Evolutionary conservation across 192 early-diverging fungal species (phyloP), one percentile per base, ranked within the genome.

Genomic region (Gaertneriomyces semiglobifer): DNA sequence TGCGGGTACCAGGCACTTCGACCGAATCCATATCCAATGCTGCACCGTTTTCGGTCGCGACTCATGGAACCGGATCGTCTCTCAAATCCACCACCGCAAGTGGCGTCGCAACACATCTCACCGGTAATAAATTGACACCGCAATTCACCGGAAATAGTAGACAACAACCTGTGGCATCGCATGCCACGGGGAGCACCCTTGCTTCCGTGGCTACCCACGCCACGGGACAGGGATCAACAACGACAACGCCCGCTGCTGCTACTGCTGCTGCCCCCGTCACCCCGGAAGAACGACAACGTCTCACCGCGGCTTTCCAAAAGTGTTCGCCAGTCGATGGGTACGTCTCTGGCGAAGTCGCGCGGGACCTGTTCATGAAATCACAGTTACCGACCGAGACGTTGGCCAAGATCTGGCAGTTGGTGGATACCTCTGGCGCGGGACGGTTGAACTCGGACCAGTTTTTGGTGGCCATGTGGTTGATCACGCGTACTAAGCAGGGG

Each of bases 401-500:
- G 40, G 76, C 81, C 18, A 83, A 85, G 44, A 89, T 98, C 50
- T 98, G 95, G 95, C 53, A 62, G 58, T 72, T 98, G 65, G 91
- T 89, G 5, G 94, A 98, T 69, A 84, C 86, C 10, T 81, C 85
- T 43, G 62, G 75, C 1, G 74, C 86, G 18, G 90, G 90, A 50
- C 83, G 85, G 56, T 71, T 98, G 41, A 84, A 87, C 58, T 77
- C 91, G 56, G 77, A 84, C 7, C 92, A 95, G 70, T 98, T 98
- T 73, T 83, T 89, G 47, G 86, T 92, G 55, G 93, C 92, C 44
- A 96, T 98, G 93, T 84, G 86, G 68, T 88, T 92, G 63, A 88
- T 98, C 58, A 84, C 89, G 14, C 82, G 86, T 59, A 75, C 89
- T 16, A 93, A 92, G 85, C 84, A 89, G 57, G 89, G 88, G 40